A percentile compares a stretch with the other conserved stretches of the same genome.
Conservation (phyloP, 768 basidiomycete species). For the Lanmaoa rubissima region DNA sequence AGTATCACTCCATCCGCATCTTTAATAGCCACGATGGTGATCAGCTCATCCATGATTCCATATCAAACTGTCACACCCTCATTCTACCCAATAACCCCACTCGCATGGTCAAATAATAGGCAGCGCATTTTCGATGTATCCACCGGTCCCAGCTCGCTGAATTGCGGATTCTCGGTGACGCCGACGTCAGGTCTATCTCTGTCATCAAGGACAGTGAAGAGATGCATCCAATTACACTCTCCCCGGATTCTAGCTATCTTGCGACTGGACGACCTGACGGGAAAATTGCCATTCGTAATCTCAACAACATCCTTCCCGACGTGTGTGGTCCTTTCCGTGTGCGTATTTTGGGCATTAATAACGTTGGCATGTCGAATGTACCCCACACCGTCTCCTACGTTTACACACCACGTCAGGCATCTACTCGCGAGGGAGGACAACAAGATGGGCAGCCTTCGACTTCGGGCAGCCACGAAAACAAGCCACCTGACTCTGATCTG, state of each 20-base stretch:
- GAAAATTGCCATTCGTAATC: not conserved
- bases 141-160: not conserved
- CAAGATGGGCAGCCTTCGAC: not conserved
- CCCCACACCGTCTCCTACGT: not conserved
- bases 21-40: not conserved
- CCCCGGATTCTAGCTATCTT: not conserved
- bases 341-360: not conserved
- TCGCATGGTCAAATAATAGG: slow-evolving; percentile 2
- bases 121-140: not conserved
- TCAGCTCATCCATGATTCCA: not conserved
- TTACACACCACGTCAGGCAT: not conserved
- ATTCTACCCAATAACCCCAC: not conserved
- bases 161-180: not conserved
- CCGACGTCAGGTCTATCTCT: not conserved
- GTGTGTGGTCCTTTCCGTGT: not conserved
- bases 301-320: slow-evolving; percentile 1
- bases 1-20: not conserved
- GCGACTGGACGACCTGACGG: not conserved
- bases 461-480: not conserved
- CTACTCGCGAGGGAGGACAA: not conserved
- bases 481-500: not conserved
- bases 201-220: not conserved
- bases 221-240: not conserved
- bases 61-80: not conserved
- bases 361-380: not conserved